Conservation (phyloP, 306 rosid genomes). For the Abrus pulchellus region DNA sequence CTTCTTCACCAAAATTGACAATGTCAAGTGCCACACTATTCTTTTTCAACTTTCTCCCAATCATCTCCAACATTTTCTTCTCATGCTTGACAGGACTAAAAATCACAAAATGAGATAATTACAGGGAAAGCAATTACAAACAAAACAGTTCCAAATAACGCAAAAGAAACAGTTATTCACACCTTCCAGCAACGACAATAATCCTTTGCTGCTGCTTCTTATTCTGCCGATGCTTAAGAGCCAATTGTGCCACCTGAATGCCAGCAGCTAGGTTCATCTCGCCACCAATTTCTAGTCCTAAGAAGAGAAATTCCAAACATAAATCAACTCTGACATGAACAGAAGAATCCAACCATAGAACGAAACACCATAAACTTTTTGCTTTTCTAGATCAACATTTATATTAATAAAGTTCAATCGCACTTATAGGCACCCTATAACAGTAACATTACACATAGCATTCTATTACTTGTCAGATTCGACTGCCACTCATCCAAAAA, state of each 20-base stretch:
- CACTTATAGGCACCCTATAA: constrained; percentile 16
- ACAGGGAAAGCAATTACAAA: constrained; percentile 26
- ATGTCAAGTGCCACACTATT: constrained; percentile 93
- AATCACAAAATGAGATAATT: constrained; percentile 32
- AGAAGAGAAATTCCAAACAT: not conserved
- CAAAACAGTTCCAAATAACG: not conserved
- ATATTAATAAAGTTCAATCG: constrained; percentile 2
- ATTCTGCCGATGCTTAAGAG: constrained; percentile 96
- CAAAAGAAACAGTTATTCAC: constrained; percentile 16
- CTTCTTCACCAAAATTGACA: constrained; percentile 92
- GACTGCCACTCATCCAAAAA: not conserved
- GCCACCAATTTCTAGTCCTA: constrained; percentile 94
- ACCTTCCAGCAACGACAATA: constrained; percentile 93
- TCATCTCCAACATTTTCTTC: constrained; percentile 81
- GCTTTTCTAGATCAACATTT: constrained; percentile 21
- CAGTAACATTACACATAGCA: constrained; percentile 17
- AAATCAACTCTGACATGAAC: constrained; percentile 23
- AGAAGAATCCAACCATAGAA: constrained; percentile 35
- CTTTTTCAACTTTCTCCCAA: constrained; percentile 87
- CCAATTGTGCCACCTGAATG: constrained; percentile 97
- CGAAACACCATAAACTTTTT: constrained; percentile 1
- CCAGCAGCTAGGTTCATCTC: constrained; percentile 93
- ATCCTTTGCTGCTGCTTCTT: constrained; percentile 98
- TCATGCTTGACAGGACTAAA: constrained; percentile 81
- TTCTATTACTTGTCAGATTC: not conserved